Base-by-base conservation (phyloP, 495 filamentous ascomycete species). In the Hypomontagnella monticulosa region DNA sequence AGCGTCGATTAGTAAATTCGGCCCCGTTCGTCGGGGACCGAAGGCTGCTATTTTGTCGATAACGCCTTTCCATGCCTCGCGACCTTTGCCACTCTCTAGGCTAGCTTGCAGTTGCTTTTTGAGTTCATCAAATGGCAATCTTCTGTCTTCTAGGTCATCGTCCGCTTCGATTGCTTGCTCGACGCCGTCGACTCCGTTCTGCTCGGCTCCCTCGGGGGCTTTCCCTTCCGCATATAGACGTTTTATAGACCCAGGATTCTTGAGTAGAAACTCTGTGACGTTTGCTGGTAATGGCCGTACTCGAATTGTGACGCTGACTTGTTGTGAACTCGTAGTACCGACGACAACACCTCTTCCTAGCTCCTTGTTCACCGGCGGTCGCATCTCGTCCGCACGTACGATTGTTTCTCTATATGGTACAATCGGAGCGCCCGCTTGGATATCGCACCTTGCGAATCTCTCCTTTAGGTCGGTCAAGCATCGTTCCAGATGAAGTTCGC, bases 371-470 rank as follows among this genome's bases (percentile, higher is more conserved):
- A 83, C 93, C 0, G 93, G 90, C 0, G 93, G 86, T 1, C 92
- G 86, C 95, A 99, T 99, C 73, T 99, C 95, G 12, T 89, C 81
- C 0, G 89, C 91, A 44, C 85, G 84, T 33, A 96, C 88, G 42
- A 96, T 97, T 2, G 91, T 93, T 76, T 99, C 95, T 15, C 93
- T 85, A 75, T 97, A 99, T 5, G 95, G 95, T 4, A 99, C 95
- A 52, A 98, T 98, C 1, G 96, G 93, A 32, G 90, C 90, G 53
- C 93, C 92, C 53, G 91, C 90, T 67, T 98, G 95, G 54, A 99
- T 96, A 57, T 99, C 95, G 64, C 96, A 97, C 63, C 86, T 88
- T 3, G 95, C 95, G 75, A 96, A 99, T 4, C 96, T 84, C 73
- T 98, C 95, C 50, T 91, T 83, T 6, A 99, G 83, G 80, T 99